Evolutionary conservation across 352 stramenopile species (phyloP).

Genomic region (Pythium chondricola): DNA sequence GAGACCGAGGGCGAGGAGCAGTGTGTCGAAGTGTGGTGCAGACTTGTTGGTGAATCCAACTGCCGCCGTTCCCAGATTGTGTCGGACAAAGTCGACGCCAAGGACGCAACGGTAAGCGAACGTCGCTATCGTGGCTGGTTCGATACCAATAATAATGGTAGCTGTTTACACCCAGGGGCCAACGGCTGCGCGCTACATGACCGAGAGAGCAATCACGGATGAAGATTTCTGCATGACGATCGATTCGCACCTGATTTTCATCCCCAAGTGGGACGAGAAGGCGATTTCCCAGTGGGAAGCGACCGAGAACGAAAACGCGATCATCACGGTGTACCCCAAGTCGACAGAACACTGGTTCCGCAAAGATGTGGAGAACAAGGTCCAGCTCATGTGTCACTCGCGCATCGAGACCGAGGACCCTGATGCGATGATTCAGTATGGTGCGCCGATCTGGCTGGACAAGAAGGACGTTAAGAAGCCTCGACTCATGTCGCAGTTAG

Average conservation of each 20-base stretch:
- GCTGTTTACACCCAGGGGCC: too few species aligned
- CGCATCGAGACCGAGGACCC: slow-evolving; percentile 64
- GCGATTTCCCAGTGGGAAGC: slow-evolving; percentile 67
- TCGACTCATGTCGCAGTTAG: slow-evolving; percentile 70
- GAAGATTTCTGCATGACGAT: slow-evolving; percentile 80
- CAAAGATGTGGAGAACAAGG: slow-evolving; percentile 42
- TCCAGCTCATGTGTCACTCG: slow-evolving; percentile 75
- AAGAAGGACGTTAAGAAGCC: slow-evolving; percentile 69
- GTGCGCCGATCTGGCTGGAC: slow-evolving; percentile 53
- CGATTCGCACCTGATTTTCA: slow-evolving; percentile 77
- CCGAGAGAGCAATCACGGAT: slow-evolving; percentile 66
- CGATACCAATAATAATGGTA: too few species aligned
- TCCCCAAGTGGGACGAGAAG: slow-evolving; percentile 71
- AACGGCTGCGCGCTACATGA: slow-evolving; percentile 64
- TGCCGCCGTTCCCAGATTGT: slow-evolving; percentile 63
- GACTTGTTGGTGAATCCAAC: slow-evolving; percentile 49
- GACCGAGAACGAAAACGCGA: slow-evolving; percentile 60
- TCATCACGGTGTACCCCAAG: slow-evolving; percentile 82
- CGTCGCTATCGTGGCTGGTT: too few species aligned
- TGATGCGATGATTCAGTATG: slow-evolving; percentile 78
- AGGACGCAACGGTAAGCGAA: slow-evolving; percentile 49
- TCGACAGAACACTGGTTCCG: slow-evolving; percentile 55
- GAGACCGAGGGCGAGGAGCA: slow-evolving; percentile 48
- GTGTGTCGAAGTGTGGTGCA: slow-evolving; percentile 61
- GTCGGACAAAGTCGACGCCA: slow-evolving; percentile 61